Conservation (phyloP, 495 filamentous ascomycete species). For the Penicillium coprophilum region DNA sequence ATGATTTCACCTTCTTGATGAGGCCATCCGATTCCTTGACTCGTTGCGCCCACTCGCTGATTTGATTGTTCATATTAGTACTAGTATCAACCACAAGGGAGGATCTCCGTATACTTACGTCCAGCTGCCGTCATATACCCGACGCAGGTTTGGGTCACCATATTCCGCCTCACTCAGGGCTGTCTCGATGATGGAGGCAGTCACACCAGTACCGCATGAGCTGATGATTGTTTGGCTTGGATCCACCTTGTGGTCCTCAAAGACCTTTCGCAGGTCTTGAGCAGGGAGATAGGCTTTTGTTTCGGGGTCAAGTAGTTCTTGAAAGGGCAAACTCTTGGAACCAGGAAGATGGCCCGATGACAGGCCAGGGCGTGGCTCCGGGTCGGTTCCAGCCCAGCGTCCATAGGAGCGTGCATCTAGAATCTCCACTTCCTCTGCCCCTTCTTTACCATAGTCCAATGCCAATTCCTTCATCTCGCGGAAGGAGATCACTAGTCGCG, state of each 20-base stretch:
- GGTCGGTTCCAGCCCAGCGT: conserved; percentile 77
- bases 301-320: conserved; percentile 73
- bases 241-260: conserved; percentile 74
- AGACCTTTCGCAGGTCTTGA: conserved; percentile 70
- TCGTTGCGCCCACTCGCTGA: conserved; percentile 75
- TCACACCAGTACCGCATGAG: conserved; percentile 92
- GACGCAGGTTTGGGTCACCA: conserved; percentile 63
- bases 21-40: conserved; percentile 59
- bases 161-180: conserved; percentile 78
- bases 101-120: conserved; percentile 64
- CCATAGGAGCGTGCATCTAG: conserved; percentile 82
- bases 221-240: conserved; percentile 82
- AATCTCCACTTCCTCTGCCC: conserved; percentile 77
- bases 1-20: conserved; percentile 52
- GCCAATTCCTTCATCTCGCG: conserved; percentile 78
- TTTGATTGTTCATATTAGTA: conserved; percentile 15
- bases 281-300: conserved; percentile 77
- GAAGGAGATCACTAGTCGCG: conserved; percentile 63
- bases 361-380: conserved; percentile 85
- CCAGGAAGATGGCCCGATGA: conserved; percentile 89
- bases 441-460: conserved; percentile 73
- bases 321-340: conserved; percentile 79
- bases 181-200: conserved; percentile 87
- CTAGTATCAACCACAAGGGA: neutral
- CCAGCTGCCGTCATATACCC: conserved; percentile 96